These are phyloP conservation scores for Perkinsela sp. DNA, from an alignment of 208 protist species.

Conservation along the genomic window DNA sequence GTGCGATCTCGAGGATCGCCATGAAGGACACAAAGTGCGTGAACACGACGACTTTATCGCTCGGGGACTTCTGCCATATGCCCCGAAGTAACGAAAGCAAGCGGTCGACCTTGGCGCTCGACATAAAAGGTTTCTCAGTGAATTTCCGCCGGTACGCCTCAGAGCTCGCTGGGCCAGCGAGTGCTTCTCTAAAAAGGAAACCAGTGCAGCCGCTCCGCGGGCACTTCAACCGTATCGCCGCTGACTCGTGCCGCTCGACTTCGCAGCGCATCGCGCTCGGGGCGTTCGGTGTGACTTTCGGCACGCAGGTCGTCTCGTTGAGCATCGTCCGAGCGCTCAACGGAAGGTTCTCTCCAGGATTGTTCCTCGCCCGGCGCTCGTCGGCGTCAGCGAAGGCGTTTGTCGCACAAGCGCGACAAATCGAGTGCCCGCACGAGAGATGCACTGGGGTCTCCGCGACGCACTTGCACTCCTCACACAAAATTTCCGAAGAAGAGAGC, in stretches of 20 bases:
- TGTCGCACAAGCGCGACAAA: constrained; percentile 51
- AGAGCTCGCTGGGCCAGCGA: constrained; percentile 23
- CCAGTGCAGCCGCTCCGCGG: not conserved
- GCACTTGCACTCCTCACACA: constrained; percentile 42
- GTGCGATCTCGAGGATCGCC: constrained; percentile 62
- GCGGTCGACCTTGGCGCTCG: constrained; percentile 10
- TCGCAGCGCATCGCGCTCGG: not conserved
- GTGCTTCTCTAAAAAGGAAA: not conserved
- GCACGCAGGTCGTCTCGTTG: no score
- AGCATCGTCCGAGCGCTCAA: constrained; percentile 1
- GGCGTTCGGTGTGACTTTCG: no score
- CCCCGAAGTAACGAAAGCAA: constrained; percentile 28
- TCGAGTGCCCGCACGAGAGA: constrained; percentile 45
- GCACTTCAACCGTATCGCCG: constrained; percentile 8
- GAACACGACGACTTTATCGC: constrained; percentile 84
- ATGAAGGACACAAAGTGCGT: constrained; percentile 90
- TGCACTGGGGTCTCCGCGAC: constrained; percentile 16
- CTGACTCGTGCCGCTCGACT: constrained; percentile 29
- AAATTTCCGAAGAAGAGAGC: constrained; percentile 14
- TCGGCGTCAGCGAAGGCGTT: constrained; percentile 26
- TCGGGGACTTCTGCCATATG: constrained; percentile 24
- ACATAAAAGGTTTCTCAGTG: constrained; percentile 15
- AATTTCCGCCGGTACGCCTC: constrained; percentile 13
- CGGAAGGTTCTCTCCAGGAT: not conserved
- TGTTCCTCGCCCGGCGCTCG: not conserved